Evolutionary conservation across 495 filamentous ascomycete genomes (phyloP).

Genomic region (Massariosphaeria phaeospora): DNA sequence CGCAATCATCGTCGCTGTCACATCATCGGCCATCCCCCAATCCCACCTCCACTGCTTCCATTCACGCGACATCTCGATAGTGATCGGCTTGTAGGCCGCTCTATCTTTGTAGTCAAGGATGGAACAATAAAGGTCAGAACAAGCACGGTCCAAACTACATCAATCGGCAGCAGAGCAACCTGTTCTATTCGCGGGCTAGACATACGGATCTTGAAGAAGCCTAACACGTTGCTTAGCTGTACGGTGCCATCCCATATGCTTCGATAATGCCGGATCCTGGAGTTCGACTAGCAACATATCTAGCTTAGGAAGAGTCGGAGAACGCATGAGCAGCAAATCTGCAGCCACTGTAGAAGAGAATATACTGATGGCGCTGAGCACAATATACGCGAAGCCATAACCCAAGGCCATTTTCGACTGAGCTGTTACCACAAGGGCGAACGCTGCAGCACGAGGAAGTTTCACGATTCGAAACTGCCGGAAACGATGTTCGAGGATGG

Average conservation of each 20-base stretch:
- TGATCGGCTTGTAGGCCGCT: not conserved
- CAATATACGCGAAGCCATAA: constrained; percentile 50
- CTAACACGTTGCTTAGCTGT: constrained; percentile 47
- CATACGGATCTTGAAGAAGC: constrained; percentile 43
- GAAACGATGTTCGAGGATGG: constrained; percentile 3
- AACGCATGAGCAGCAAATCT: not conserved
- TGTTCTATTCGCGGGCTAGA: not conserved
- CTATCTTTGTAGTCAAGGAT: constrained; percentile 35
- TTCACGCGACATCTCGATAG: not conserved
- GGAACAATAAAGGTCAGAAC: constrained; percentile 47
- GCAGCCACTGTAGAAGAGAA: not conserved
- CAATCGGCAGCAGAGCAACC: not conserved
- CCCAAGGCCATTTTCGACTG: constrained; percentile 51
- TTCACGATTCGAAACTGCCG: constrained; percentile 11
- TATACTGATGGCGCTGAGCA: constrained; percentile 45
- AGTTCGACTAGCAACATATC: constrained; percentile 27
- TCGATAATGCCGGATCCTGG: constrained; percentile 43
- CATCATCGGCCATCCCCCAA: constrained; percentile 1
- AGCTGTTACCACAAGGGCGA: constrained; percentile 49
- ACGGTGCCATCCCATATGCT: constrained; percentile 41
- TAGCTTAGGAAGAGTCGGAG: constrained; percentile 45
- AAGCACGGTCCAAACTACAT: constrained; percentile 45
- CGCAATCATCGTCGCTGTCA: not conserved
- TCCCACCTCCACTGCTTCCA: not conserved
- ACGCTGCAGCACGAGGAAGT: constrained; percentile 49